These are phyloP conservation scores for Boletus fagicola DNA, from an alignment of 768 basidiomycete genomes.

Conservation along the genomic window DNA sequence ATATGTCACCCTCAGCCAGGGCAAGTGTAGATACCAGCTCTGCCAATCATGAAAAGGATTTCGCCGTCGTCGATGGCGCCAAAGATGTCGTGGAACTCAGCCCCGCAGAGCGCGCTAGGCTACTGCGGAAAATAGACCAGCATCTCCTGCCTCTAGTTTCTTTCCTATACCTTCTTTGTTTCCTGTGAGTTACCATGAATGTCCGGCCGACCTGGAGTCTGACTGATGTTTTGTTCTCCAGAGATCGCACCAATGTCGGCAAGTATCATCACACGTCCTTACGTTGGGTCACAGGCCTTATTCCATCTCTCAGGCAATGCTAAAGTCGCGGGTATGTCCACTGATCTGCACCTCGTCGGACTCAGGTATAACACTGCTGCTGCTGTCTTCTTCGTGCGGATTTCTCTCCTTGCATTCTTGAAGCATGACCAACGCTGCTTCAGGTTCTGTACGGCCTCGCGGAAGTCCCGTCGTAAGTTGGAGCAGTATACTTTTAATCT, in stretches of 20 bases:
- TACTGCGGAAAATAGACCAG: not conserved
- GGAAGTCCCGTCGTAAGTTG: not conserved
- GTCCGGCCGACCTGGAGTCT: not conserved
- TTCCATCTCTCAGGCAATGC: no score
- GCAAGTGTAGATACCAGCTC: no score
- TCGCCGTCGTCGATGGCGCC: no score
- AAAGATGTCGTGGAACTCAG: no score
- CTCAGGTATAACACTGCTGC: not conserved
- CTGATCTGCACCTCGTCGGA: no score
- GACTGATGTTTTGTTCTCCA: not conserved
- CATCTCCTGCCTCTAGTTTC: not conserved
- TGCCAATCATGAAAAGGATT: no score
- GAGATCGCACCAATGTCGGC: not conserved
- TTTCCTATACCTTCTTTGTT: not conserved
- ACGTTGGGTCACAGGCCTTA: no score
- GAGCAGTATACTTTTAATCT: no score
- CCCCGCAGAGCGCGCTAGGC: not conserved
- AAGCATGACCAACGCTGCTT: not conserved
- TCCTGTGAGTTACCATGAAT: not conserved
- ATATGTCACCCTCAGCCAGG: no score
- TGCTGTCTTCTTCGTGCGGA: not conserved
- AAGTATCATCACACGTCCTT: not conserved
- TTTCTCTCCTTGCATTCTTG: not conserved
- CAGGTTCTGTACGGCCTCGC: not conserved
- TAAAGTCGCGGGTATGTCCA: no score